These are phyloP conservation scores for Bruguiera gymnorhiza DNA, from an alignment of 345 rosid genomes.

Conservation along the genomic window DNA sequence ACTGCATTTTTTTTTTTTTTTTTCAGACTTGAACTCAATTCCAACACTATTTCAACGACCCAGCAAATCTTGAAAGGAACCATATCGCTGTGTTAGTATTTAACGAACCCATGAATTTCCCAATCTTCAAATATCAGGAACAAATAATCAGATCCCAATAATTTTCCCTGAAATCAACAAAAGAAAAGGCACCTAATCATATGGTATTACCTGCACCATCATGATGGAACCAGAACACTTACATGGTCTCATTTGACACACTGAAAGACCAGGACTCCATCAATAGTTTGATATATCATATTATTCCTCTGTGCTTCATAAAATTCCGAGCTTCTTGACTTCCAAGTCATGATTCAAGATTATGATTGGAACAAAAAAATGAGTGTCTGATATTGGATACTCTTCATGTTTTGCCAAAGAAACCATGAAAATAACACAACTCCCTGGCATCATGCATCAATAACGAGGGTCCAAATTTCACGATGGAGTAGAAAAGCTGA, in stretches of 20 bases:
- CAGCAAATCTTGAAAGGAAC: too few relatives aligned
- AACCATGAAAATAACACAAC: background rate
- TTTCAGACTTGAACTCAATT: too few relatives aligned
- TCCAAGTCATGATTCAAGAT: background rate
- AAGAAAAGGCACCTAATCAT: too few relatives aligned
- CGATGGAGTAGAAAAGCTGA: slow-evolving; percentile 50
- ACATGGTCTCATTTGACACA: too few relatives aligned
- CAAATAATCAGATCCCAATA: too few relatives aligned
- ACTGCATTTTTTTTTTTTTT: background rate
- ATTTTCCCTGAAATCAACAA: too few relatives aligned
- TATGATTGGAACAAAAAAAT: background rate
- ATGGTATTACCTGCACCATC: too few relatives aligned
- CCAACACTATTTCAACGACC: background rate
- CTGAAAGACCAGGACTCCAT: too few relatives aligned
- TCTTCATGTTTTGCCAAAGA: background rate
- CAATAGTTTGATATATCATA: background rate
- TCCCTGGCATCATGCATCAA: background rate
- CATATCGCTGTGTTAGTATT: too few relatives aligned
- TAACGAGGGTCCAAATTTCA: background rate
- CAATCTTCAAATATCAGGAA: too few relatives aligned
- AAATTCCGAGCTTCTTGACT: background rate
- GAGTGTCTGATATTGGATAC: background rate
- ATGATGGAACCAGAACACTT: too few relatives aligned
- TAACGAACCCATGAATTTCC: too few relatives aligned
- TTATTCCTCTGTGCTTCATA: background rate